Conservation (phyloP, 352 stramenopile species). For the Globisporangium camurandrum region DNA sequence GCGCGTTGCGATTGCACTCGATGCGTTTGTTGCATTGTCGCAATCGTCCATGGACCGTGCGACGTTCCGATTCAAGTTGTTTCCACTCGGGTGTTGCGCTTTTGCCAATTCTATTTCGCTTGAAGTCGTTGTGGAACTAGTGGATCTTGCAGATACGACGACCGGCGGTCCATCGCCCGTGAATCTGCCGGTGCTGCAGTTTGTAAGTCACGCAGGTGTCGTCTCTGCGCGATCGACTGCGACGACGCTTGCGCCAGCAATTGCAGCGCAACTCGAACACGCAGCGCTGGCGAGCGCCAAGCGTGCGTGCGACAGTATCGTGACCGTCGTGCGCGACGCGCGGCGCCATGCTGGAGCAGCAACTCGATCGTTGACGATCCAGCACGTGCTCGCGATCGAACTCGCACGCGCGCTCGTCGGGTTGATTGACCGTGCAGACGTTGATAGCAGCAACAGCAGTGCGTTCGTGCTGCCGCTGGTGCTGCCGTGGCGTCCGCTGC, state of each 20-base stretch:
- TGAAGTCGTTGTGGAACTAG: constrained; percentile 43
- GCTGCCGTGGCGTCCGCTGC: constrained; percentile 33
- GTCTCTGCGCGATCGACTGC: constrained; percentile 21
- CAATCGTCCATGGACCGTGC: constrained; percentile 28
- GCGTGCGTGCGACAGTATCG: constrained; percentile 16
- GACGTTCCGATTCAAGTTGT: constrained; percentile 48
- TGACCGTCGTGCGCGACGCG: constrained; percentile 5
- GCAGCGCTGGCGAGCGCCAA: constrained; percentile 23
- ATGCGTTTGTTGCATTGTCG: constrained; percentile 58
- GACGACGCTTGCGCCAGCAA: too few species aligned
- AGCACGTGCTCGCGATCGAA: constrained; percentile 43
- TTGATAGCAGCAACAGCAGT: constrained; percentile 17
- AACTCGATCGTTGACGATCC: background rate
- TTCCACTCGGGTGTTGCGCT: constrained; percentile 55
- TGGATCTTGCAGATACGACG: constrained; percentile 19
- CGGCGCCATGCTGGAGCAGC: background rate
- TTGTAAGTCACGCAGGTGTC: constrained; percentile 21
- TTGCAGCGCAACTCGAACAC: constrained; percentile 19
- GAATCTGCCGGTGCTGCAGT: constrained; percentile 13
- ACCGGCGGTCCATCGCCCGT: constrained; percentile 9
- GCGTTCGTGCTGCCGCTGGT: constrained; percentile 28
- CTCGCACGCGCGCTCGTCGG: constrained; percentile 41
- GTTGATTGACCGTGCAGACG: constrained; percentile 22
- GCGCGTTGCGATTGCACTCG: constrained; percentile 40
- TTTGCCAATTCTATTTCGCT: constrained; percentile 63